These are phyloP conservation scores for Penicillium thymicola DNA, from an alignment of 2,329 filamentous ascomycete genomes.

Conservation along the genomic window DNA sequence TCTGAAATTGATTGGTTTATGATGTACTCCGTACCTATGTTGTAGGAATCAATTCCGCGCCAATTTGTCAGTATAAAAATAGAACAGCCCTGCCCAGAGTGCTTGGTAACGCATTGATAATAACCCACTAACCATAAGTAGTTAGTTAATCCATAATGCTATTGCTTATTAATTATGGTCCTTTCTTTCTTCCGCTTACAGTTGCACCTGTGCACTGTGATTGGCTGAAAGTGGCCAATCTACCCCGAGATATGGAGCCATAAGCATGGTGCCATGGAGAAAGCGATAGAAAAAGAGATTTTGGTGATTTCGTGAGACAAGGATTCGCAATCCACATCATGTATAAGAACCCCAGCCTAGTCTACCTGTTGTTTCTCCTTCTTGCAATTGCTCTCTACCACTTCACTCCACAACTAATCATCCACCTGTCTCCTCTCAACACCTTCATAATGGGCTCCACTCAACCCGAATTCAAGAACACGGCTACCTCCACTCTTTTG, in stretches of 20 bases:
- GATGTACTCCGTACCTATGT: too few relatives aligned
- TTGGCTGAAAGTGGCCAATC: background rate
- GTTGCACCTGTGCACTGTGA: background rate
- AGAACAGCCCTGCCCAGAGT: background rate
- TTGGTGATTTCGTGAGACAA: background rate
- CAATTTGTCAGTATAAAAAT: background rate
- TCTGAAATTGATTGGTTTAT: background rate
- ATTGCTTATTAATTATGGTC: background rate
- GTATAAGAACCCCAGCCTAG: background rate
- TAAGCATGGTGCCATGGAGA: background rate
- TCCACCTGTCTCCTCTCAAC: background rate
- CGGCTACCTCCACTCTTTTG: slow-evolving; percentile 29
- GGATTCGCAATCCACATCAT: background rate
- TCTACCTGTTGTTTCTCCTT: background rate
- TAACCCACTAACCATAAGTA: too few relatives aligned
- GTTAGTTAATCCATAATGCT: too few relatives aligned
- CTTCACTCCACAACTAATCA: background rate
- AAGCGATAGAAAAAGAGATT: background rate
- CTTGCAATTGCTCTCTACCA: background rate
- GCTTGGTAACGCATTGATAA: background rate
- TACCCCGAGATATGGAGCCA: background rate
- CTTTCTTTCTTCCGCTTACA: background rate
- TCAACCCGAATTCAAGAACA: slow-evolving; percentile 34
- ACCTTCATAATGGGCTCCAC: slow-evolving; percentile 39
- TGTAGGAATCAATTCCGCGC: background rate